Evolutionary conservation across 2,329 filamentous ascomycete species (phyloP), one percentile per base, ranked within the genome.

Genomic region (Alternaria gansuensis): DNA sequence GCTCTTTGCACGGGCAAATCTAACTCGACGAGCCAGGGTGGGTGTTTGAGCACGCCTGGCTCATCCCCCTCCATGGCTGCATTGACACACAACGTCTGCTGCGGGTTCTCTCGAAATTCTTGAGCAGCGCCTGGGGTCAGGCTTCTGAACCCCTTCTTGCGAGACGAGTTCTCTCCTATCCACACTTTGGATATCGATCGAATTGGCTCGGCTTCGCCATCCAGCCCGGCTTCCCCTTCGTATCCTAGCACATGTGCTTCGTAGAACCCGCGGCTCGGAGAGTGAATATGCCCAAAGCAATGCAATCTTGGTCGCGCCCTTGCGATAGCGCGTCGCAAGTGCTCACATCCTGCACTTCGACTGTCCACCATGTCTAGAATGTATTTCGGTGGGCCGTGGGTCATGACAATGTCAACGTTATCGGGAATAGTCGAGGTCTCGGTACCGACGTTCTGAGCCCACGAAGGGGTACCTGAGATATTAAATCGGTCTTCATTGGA

Each of bases 211-310:
- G 17, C 4, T 13, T 59, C 60, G 4, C n/a, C 51, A 26, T 45
- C 52, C 4, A 40, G n/a, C 23, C 50, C 56, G 3, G 21, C 23
- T 10, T 44, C 44, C 2, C 64, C 51, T 13, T 64, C 60, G 14
- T 66, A 81, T 2, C 55, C 54, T 11, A 81, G 67, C 14, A 65
- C 70, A 58, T 72, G 66, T 5, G 63, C 64, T n/a, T 73, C 69
- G 45, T 72, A 70, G 13, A 39, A 4, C 78, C 83, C 62, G 82
- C 80, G 69, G 44, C 33, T 26, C 8, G 52, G 45, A 21, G 36
- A n/a, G 36, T 88, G 85, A 4, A 88, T 85, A 73, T 88, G 86
- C 0, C 86, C 86, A 65, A 87, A 89, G 62, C 84, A 84, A 67
- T 87, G 84, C 17, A 88, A 49, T 10, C 76, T 72, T 0, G 87